phyloP scores from a whole-genome alignment of 306 rosid genomes.

The Citrullus mucosospermus region DNA sequence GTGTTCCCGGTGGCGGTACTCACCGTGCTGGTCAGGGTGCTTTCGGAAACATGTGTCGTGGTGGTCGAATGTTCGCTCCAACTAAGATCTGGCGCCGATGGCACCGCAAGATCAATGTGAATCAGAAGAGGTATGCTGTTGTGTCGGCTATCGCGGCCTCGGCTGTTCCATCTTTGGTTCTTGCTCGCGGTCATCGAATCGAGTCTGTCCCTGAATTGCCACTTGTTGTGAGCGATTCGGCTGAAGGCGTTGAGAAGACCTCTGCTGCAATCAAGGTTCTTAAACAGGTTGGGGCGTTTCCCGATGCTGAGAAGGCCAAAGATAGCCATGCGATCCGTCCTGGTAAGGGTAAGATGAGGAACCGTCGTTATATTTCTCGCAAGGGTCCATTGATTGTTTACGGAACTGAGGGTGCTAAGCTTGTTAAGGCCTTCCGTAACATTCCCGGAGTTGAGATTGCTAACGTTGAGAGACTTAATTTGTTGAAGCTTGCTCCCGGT shows the following conservation, averaged over 20 bases:
- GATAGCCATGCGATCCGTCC: slow-evolving; percentile 27
- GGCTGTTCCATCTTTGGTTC: slow-evolving; percentile 22
- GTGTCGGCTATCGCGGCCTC: slow-evolving; percentile 29
- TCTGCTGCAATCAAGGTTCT: slow-evolving; percentile 22
- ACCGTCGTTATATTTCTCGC: slow-evolving; percentile 22
- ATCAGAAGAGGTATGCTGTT: slow-evolving; percentile 25
- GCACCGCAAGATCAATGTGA: slow-evolving; percentile 27
- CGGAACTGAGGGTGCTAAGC: slow-evolving; percentile 29
- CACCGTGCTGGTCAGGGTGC: slow-evolving; percentile 30
- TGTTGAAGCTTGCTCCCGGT: slow-evolving; percentile 34
- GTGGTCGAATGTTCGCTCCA: slow-evolving; percentile 29
- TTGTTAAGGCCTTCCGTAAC: slow-evolving; percentile 26
- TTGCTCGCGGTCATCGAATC: slow-evolving; percentile 23
- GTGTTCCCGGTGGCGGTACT: slow-evolving; percentile 25
- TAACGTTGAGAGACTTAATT: slow-evolving; percentile 29
- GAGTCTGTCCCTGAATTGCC: slow-evolving; percentile 27
- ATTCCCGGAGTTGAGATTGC: slow-evolving; percentile 23
- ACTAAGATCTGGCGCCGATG: slow-evolving; percentile 33
- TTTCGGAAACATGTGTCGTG: slow-evolving; percentile 28
- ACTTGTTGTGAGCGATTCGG: slow-evolving; percentile 20
- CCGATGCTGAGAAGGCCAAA: slow-evolving; percentile 27
- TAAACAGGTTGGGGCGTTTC: slow-evolving; percentile 23
- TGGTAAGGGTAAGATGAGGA: slow-evolving; percentile 30
- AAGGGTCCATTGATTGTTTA: slow-evolving; percentile 30
- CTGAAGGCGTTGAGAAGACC: slow-evolving; percentile 25